These are phyloP conservation scores for Cicer pinnatifidum DNA, from an alignment of 306 rosid species.

Conservation along the genomic window DNA sequence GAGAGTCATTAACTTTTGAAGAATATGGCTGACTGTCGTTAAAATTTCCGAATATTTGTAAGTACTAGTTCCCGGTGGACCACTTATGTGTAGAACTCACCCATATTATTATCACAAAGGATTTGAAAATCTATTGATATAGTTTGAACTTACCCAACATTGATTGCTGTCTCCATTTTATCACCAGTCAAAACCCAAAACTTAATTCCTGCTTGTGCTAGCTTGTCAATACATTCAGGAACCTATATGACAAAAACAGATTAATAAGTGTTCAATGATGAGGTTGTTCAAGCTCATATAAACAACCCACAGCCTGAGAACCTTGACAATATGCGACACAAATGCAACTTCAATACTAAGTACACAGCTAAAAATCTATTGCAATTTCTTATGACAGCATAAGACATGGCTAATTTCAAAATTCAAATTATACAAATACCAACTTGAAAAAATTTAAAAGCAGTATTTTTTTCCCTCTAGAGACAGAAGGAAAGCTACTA, in stretches of 20 bases:
- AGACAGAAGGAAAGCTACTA: neutral
- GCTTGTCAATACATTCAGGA: conserved; percentile 50
- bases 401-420: neutral
- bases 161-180: conserved; percentile 52
- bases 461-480: neutral
- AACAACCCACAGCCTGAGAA: neutral
- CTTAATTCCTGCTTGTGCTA: conserved; percentile 52
- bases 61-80: too few relatives aligned
- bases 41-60: too few relatives aligned
- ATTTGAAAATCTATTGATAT: conserved; percentile 12
- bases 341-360: neutral
- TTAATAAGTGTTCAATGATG: neutral
- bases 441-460: neutral
- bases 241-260: conserved; percentile 37
- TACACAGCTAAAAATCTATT: neutral
- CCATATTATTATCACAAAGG: conserved; percentile 5
- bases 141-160: conserved; percentile 43
- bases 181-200: conserved; percentile 52
- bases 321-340: neutral
- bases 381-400: neutral
- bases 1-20: too few relatives aligned
- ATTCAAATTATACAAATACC: neutral
- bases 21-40: too few relatives aligned
- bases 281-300: neutral
- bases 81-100: too few relatives aligned